Conservation (phyloP, 257 asterid species). For the Jacaranda copaia region DNA sequence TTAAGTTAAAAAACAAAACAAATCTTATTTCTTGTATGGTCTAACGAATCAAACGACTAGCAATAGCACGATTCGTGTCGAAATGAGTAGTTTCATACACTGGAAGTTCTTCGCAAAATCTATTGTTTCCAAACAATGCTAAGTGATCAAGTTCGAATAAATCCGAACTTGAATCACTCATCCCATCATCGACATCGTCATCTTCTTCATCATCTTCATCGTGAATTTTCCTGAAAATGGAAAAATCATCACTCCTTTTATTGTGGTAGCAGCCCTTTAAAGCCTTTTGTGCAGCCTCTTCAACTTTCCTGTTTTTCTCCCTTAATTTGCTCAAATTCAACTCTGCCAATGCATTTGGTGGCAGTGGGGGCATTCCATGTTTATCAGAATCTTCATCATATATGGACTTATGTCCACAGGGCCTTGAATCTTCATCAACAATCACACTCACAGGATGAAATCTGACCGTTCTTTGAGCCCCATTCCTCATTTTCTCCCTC, state of each 20-base stretch:
- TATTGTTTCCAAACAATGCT: slow-evolving; percentile 51
- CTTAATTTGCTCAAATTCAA: slow-evolving; percentile 1
- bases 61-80: slow-evolving; percentile 57
- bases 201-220: slow-evolving; percentile 22
- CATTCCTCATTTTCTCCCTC: slow-evolving; percentile 49
- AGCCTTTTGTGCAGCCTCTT: slow-evolving; percentile 30
- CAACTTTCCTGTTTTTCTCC: slow-evolving; percentile 43
- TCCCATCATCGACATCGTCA: slow-evolving; percentile 51
- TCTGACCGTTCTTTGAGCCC: slow-evolving; percentile 63
- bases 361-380: slow-evolving; percentile 39
- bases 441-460: slow-evolving; percentile 69
- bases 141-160: slow-evolving; percentile 83
- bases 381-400: slow-evolving; percentile 38
- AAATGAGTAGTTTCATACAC: slow-evolving; percentile 81
- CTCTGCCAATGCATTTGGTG: slow-evolving; percentile 25
- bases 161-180: slow-evolving; percentile 86
- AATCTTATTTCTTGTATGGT: slow-evolving; percentile 25
- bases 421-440: slow-evolving; percentile 66
- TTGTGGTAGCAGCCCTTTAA: slow-evolving; percentile 19
- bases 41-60: slow-evolving; percentile 61
- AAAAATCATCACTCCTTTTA: slow-evolving; percentile 31
- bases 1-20: slow-evolving; percentile 12
- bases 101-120: slow-evolving; percentile 78
- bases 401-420: slow-evolving; percentile 57
- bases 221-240: slow-evolving; percentile 14